Conservation (phyloP, 2,329 filamentous ascomycete species). For the Talaromyces sp. region DNA sequence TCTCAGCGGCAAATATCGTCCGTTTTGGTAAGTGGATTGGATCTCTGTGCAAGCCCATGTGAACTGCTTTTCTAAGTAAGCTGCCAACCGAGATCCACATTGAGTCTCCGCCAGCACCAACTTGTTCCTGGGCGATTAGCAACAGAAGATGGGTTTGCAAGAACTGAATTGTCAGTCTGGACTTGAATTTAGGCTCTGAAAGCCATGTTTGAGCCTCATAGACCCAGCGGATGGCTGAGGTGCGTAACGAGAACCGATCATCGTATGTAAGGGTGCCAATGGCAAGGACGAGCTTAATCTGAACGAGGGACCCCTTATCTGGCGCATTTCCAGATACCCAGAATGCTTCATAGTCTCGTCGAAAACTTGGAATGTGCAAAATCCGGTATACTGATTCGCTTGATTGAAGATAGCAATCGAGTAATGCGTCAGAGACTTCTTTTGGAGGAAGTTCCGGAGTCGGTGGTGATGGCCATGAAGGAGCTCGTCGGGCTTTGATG, state of each 20-base stretch:
- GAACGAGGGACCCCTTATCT: slow-evolving; percentile 50
- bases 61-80: slow-evolving; percentile 29
- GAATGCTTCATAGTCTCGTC: slow-evolving; percentile 52
- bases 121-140: slow-evolving; percentile 33
- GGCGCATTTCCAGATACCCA: slow-evolving; percentile 40
- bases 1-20: slow-evolving; percentile 22
- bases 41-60: slow-evolving; percentile 34
- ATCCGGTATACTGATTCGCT: slow-evolving; percentile 56
- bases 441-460: slow-evolving; percentile 45
- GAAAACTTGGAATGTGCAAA: slow-evolving; percentile 57
- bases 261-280: slow-evolving; percentile 55
- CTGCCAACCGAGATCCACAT: slow-evolving; percentile 36
- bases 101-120: slow-evolving; percentile 32
- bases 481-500: slow-evolving; percentile 50
- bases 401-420: slow-evolving; percentile 54
- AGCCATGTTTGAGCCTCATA: slow-evolving; percentile 29
- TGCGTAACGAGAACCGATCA: slow-evolving; percentile 49
- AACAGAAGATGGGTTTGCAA: slow-evolving; percentile 34
- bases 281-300: slow-evolving; percentile 58
- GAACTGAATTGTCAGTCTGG: slow-evolving; percentile 23
- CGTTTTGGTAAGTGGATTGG: slow-evolving; percentile 24
- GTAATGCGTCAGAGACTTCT: slow-evolving; percentile 47
- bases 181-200: slow-evolving; percentile 29
- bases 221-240: slow-evolving; percentile 42
- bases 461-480: slow-evolving; percentile 23